Conservation (phyloP, 2,329 filamentous ascomycete species). For the Colletotrichum agaves region DNA sequence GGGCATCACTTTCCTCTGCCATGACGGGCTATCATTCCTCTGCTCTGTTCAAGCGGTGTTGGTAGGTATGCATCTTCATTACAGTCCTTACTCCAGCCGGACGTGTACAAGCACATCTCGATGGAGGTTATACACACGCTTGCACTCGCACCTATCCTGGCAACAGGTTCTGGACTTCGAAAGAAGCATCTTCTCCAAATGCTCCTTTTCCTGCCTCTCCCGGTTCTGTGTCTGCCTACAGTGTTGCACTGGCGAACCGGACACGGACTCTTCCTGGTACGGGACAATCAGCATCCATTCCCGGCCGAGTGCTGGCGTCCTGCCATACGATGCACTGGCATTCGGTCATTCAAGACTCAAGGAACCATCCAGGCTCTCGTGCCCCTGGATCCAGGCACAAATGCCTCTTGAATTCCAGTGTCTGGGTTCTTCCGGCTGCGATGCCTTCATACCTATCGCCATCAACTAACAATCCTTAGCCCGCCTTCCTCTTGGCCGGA, state of each 20-base stretch:
- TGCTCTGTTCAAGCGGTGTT: neutral
- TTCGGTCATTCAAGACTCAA: neutral
- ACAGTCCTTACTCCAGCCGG: constrained; percentile 10
- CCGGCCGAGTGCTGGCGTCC: neutral
- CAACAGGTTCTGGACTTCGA: neutral
- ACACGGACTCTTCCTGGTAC: constrained; percentile 9
- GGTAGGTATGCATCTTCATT: constrained; percentile 27
- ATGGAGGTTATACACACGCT: neutral
- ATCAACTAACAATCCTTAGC: neutral
- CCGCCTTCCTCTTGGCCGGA: constrained; percentile 4
- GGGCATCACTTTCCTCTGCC: neutral
- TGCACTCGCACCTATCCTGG: neutral
- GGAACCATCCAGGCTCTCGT: neutral
- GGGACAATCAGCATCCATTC: constrained; percentile 28
- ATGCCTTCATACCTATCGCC: neutral
- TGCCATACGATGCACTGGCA: constrained; percentile 18
- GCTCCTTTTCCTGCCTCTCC: neutral
- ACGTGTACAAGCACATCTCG: constrained; percentile 15
- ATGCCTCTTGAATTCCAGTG: constrained; percentile 9
- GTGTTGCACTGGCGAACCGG: constrained; percentile 15
- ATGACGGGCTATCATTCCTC: constrained; percentile 21
- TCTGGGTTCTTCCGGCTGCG: neutral
- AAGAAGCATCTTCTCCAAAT: too few relatives aligned
- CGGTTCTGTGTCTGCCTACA: constrained; percentile 8
- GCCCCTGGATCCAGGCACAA: constrained; percentile 6